Percentiles rank a stretch among this genome's conserved stretches.
phyloP scores from a whole-genome alignment of 345 rosid genomes.

The Gossypium rotundifolium region DNA sequence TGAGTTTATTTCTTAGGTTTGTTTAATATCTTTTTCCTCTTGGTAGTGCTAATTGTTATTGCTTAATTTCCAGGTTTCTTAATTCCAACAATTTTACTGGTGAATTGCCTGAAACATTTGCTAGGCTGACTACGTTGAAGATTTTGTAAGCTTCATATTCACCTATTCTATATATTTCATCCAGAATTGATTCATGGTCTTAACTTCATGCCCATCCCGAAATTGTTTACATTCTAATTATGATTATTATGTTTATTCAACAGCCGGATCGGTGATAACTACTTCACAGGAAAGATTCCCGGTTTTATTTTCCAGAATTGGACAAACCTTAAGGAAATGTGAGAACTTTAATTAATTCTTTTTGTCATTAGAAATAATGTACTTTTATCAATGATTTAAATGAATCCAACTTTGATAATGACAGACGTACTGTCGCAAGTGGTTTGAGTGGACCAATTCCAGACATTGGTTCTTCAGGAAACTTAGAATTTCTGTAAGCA shows the following conservation, averaged over 20 bases:
- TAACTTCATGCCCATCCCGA: background rate
- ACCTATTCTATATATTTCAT: background rate
- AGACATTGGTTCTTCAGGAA: background rate
- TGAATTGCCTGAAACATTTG: constrained; percentile 39
- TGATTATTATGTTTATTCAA: background rate
- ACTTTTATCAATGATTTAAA: background rate
- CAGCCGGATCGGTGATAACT: constrained; percentile 51
- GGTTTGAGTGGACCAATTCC: constrained; percentile 12
- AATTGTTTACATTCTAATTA: background rate
- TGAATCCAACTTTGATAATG: background rate
- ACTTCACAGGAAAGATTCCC: constrained; percentile 48
- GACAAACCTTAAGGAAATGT: constrained; percentile 38
- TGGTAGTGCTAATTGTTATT: background rate
- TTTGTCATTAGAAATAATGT: constrained; percentile 23
- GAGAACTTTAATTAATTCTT: constrained; percentile 19
- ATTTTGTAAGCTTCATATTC: constrained; percentile 38
- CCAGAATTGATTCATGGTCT: background rate
- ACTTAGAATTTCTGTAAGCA: constrained; percentile 32
- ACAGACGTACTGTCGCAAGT: background rate
- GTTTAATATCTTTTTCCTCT: background rate
- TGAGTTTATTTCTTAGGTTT: background rate
- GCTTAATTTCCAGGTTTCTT: constrained; percentile 23
- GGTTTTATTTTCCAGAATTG: constrained; percentile 39
- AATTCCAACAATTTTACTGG: constrained; percentile 48
- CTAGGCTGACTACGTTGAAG: constrained; percentile 27